Percentiles rank a stretch among this genome's conserved stretches.
phyloP scores from a whole-genome alignment of 2,329 filamentous ascomycete genomes.

The Fusarium albidum region DNA sequence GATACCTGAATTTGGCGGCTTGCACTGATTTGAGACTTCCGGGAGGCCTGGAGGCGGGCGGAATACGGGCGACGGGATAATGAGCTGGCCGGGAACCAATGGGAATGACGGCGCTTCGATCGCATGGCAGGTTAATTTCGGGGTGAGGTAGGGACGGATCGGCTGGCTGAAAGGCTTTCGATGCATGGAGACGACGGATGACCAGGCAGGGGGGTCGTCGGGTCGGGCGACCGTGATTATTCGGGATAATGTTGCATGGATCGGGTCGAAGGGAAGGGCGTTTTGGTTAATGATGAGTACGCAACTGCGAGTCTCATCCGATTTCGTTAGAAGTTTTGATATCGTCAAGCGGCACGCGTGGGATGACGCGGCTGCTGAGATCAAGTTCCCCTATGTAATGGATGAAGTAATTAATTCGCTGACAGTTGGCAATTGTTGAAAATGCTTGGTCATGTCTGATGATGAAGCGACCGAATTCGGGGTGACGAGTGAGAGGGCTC shows the following conservation, averaged over 20 bases:
- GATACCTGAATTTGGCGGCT: slow-evolving; percentile 35
- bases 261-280: slow-evolving; percentile 16
- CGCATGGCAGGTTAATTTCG: slow-evolving; percentile 20
- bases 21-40: slow-evolving; percentile 33
- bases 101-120: slow-evolving; percentile 2
- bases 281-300: slow-evolving; percentile 13
- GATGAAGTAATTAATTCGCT: slow-evolving; percentile 33
- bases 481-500: no score
- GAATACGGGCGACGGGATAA: slow-evolving; percentile 10
- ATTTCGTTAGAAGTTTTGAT: slow-evolving; percentile 21
- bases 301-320: slow-evolving; percentile 5
- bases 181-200: slow-evolving; percentile 28
- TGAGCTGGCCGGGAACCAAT: slow-evolving; percentile 1
- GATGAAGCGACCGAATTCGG: not conserved
- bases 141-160: slow-evolving; percentile 4
- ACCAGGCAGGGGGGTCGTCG: slow-evolving; percentile 10
- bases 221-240: slow-evolving; percentile 16
- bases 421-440: slow-evolving; percentile 14
- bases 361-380: slow-evolving; percentile 21
- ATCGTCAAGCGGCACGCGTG: slow-evolving; percentile 28
- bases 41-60: slow-evolving; percentile 32
- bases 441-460: slow-evolving; percentile 4
- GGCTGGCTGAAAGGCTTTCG: slow-evolving; percentile 14
- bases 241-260: slow-evolving; percentile 27
- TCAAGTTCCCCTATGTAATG: slow-evolving; percentile 33